phyloP scores from a whole-genome alignment of 78 protist genomes.

The Dictyostelium brefeldianum region DNA sequence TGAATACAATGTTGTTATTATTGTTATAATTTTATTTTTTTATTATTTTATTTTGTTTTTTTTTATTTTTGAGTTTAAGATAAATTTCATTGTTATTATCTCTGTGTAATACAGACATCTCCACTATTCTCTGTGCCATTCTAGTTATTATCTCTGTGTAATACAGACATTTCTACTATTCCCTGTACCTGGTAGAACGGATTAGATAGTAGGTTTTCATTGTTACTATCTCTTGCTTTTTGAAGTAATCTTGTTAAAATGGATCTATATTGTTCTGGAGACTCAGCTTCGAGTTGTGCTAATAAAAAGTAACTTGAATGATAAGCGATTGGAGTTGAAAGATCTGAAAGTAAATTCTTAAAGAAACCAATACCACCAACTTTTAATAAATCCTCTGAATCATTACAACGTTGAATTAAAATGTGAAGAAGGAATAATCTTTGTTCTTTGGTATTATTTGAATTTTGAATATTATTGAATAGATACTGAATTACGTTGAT shows the following conservation, averaged over 20 bases:
- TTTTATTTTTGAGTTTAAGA: too few species aligned
- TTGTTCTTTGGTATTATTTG: slow-evolving; percentile 22
- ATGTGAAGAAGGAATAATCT: slow-evolving; percentile 60
- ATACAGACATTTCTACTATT: slow-evolving; percentile 49
- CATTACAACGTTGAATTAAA: slow-evolving; percentile 39
- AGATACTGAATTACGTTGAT: slow-evolving; percentile 50
- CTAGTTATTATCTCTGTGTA: too few species aligned
- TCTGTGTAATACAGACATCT: slow-evolving; percentile 23
- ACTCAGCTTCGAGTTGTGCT: slow-evolving; percentile 71
- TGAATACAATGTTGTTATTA: too few species aligned
- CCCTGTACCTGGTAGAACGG: slow-evolving; percentile 80
- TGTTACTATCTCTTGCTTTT: slow-evolving; percentile 71
- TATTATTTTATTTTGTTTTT: too few species aligned
- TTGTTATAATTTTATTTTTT: too few species aligned
- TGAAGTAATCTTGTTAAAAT: slow-evolving; percentile 43
- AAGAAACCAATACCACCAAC: slow-evolving; percentile 75
- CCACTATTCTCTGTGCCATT: slow-evolving; percentile 71
- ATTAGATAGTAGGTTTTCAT: slow-evolving; percentile 68
- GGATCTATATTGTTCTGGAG: slow-evolving; percentile 70
- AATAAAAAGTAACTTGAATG: slow-evolving; percentile 79
- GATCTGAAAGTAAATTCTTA: slow-evolving; percentile 42
- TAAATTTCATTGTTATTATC: too few species aligned
- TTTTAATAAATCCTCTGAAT: slow-evolving; percentile 26
- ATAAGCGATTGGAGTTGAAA: slow-evolving; percentile 52
- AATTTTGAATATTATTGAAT: slow-evolving; percentile 17